Evolutionary conservation across 2,329 filamentous ascomycete species (phyloP).

Genomic region (Fusarium siculi): DNA sequence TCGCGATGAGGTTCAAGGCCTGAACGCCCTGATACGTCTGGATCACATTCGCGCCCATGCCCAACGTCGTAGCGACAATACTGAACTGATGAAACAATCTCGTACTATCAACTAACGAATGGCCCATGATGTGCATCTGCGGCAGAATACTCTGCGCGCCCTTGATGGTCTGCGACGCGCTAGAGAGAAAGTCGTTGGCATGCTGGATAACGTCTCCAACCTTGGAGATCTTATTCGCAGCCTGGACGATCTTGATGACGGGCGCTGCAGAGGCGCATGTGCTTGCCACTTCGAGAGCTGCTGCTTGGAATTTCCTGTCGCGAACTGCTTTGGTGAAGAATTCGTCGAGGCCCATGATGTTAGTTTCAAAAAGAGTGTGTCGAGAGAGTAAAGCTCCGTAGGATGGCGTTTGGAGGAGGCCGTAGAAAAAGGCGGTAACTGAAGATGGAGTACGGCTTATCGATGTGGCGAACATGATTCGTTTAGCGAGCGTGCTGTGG

Average conservation of each 20-base stretch:
- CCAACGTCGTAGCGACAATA: constrained; percentile 45
- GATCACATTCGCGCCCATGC: constrained; percentile 50
- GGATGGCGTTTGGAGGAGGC: neutral
- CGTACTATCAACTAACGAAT: constrained; percentile 48
- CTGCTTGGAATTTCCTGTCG: constrained; percentile 24
- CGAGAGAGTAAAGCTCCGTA: neutral
- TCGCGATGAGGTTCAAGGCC: constrained; percentile 50
- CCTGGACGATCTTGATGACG: constrained; percentile 41
- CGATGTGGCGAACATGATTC: neutral
- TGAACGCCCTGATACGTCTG: constrained; percentile 51
- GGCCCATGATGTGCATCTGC: constrained; percentile 50
- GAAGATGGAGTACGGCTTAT: constrained; percentile 23
- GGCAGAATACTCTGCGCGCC: constrained; percentile 43
- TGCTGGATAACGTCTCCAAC: constrained; percentile 40
- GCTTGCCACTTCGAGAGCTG: constrained; percentile 26
- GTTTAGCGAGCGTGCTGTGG: neutral
- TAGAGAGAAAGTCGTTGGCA: constrained; percentile 36
- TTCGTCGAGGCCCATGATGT: constrained; percentile 25
- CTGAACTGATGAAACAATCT: constrained; percentile 48
- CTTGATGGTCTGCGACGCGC: constrained; percentile 38
- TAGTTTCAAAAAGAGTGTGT: neutral
- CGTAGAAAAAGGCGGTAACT: constrained; percentile 32
- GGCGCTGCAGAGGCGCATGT: constrained; percentile 27
- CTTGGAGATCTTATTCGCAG: constrained; percentile 42
- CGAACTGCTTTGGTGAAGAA: constrained; percentile 24